Evolutionary conservation across 306 rosid genomes (phyloP).

Genomic region (Cicer chorassanicum): DNA sequence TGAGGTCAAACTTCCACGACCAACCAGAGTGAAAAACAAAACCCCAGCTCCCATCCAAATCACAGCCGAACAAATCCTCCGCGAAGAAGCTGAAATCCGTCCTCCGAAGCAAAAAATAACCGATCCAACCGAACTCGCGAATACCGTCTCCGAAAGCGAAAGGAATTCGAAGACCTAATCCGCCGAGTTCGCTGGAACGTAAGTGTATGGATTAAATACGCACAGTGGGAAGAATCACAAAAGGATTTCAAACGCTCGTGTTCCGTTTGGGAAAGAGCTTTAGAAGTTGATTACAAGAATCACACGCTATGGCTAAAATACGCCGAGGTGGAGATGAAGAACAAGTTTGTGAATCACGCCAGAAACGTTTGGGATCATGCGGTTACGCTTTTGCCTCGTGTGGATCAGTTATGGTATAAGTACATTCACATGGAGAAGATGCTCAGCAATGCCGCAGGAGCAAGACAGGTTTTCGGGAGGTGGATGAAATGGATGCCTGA

Average conservation of each 20-base stretch:
- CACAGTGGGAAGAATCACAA: slow-evolving; percentile 90
- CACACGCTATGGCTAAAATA: slow-evolving; percentile 91
- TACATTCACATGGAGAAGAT: slow-evolving; percentile 91
- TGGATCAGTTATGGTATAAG: slow-evolving; percentile 83
- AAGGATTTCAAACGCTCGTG: slow-evolving; percentile 84
- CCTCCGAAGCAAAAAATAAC: slow-evolving; percentile 90
- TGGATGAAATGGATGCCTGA: slow-evolving; percentile 93
- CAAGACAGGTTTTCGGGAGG: slow-evolving; percentile 75
- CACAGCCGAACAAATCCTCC: slow-evolving; percentile 91
- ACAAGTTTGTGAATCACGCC: slow-evolving; percentile 84
- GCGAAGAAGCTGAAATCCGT: slow-evolving; percentile 86
- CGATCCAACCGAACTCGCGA: slow-evolving; percentile 73
- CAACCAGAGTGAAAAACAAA: slow-evolving; percentile 88
- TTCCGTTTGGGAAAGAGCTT: slow-evolving; percentile 89
- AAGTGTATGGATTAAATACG: slow-evolving; percentile 83
- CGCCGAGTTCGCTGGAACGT: slow-evolving; percentile 84
- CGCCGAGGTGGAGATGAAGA: slow-evolving; percentile 93
- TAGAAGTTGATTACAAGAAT: slow-evolving; percentile 82
- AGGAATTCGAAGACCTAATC: slow-evolving; percentile 86
- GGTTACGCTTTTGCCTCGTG: slow-evolving; percentile 74
- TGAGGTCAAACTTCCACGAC: slow-evolving; percentile 93
- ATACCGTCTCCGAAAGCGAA: slow-evolving; percentile 83
- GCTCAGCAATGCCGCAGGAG: slow-evolving; percentile 77
- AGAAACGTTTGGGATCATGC: slow-evolving; percentile 92
- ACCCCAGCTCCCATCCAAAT: slow-evolving; percentile 86